Conservation (phyloP, 2,329 filamentous ascomycete species). For the Endoconidiophora polonica region DNA sequence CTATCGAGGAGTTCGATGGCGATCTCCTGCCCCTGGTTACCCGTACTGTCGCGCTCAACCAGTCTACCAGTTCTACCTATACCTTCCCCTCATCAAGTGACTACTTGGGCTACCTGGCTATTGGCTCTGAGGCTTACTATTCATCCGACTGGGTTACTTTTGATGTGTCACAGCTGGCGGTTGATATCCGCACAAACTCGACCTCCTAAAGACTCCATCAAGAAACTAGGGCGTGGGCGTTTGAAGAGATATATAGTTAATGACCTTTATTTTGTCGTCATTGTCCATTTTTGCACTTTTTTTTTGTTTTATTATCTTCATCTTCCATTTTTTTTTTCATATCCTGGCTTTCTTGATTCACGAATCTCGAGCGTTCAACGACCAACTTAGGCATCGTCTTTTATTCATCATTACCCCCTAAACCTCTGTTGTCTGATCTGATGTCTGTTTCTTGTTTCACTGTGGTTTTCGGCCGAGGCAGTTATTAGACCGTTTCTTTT, state of each 20-base stretch:
- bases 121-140: conserved; percentile 34
- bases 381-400: neutral
- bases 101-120: conserved; percentile 34
- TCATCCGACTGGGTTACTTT: conserved; percentile 31
- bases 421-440: too few species aligned
- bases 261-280: neutral
- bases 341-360: neutral
- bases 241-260: neutral
- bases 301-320: conserved; percentile 1
- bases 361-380: conserved; percentile 6
- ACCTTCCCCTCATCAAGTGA: conserved; percentile 24
- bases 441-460: neutral
- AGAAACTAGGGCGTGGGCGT: neutral
- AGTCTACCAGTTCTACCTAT: conserved; percentile 16
- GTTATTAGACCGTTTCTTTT: conserved; percentile 2
- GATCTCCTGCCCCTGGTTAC: conserved; percentile 30
- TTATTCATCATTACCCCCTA: neutral
- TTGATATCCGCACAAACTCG: conserved; percentile 20
- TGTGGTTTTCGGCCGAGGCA: neutral
- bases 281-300: neutral
- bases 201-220: neutral
- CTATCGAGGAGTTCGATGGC: conserved; percentile 26
- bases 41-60: conserved; percentile 19
- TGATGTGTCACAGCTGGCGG: conserved; percentile 23
- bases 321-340: neutral